Evolutionary conservation across 2,329 filamentous ascomycete species (phyloP).

Genomic region (Biscogniauxia marginata): DNA sequence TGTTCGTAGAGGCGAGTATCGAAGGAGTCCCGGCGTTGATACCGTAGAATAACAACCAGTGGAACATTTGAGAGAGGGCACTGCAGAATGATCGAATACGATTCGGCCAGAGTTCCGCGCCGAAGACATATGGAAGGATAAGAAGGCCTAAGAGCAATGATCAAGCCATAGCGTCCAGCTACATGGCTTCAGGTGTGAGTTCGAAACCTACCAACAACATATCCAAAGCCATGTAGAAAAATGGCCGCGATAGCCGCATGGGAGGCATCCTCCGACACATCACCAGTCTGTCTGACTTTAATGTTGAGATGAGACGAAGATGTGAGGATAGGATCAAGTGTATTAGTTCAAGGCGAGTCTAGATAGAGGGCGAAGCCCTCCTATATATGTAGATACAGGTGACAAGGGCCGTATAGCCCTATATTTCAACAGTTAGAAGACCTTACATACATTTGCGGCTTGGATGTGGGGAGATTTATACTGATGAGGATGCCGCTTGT

Average conservation of each 20-base stretch:
- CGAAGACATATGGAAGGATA: constrained; percentile 45
- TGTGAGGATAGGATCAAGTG: too few relatives aligned
- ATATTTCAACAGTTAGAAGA: neutral
- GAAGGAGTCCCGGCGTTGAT: constrained; percentile 35
- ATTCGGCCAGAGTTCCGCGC: constrained; percentile 45
- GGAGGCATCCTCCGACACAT: constrained; percentile 32
- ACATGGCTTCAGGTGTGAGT: too few relatives aligned
- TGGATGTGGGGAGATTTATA: neutral
- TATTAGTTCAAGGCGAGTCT: too few relatives aligned
- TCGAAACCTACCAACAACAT: constrained; percentile 35
- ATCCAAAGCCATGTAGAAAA: constrained; percentile 46
- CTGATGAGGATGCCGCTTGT: constrained; percentile 17
- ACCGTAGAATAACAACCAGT: constrained; percentile 44
- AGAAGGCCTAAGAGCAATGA: constrained; percentile 28
- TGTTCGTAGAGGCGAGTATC: constrained; percentile 33
- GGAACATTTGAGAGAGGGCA: constrained; percentile 39
- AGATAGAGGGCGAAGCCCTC: too few relatives aligned
- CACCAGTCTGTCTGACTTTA: constrained; percentile 3
- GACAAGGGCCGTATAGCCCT: too few relatives aligned
- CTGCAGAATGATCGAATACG: constrained; percentile 43
- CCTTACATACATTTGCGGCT: neutral
- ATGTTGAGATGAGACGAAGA: too few relatives aligned
- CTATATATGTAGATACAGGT: too few relatives aligned
- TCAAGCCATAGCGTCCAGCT: too few relatives aligned
- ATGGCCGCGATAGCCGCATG: constrained; percentile 42